Percentiles rank a stretch among this genome's conserved stretches.
These are phyloP conservation scores for Leptographium radiaticola DNA, from an alignment of 2,329 filamentous ascomycete genomes.

Conservation along the genomic window DNA sequence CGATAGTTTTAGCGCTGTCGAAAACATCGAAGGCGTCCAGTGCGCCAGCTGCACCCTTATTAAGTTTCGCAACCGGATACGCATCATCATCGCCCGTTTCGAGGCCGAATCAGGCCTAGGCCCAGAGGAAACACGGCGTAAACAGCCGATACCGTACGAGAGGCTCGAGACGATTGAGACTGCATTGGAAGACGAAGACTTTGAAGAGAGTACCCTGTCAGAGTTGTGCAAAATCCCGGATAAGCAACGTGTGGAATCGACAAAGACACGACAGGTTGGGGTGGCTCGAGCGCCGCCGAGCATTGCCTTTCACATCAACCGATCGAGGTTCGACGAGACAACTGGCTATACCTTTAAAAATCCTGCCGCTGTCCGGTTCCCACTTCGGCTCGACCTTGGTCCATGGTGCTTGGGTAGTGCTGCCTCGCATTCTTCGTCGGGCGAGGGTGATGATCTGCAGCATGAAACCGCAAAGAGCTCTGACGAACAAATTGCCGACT, in stretches of 20 bases:
- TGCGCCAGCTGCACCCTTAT: slow-evolving; percentile 83
- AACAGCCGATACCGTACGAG: slow-evolving; percentile 32
- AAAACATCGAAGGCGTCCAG: slow-evolving; percentile 78
- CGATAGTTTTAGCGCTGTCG: slow-evolving; percentile 72
- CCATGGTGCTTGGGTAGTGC: slow-evolving; percentile 71
- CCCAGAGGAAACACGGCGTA: slow-evolving; percentile 18
- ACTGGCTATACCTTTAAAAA: slow-evolving; percentile 79
- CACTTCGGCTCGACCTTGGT: slow-evolving; percentile 58
- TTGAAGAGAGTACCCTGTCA: slow-evolving; percentile 53
- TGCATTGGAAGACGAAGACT: slow-evolving; percentile 68
- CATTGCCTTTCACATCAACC: slow-evolving; percentile 77
- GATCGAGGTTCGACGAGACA: slow-evolving; percentile 77
- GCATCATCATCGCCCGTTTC: slow-evolving; percentile 29
- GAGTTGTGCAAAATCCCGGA: slow-evolving; percentile 53
- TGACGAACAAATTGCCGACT: background rate
- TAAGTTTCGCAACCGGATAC: slow-evolving; percentile 34
- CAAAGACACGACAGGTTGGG: slow-evolving; percentile 82
- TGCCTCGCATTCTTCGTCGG: slow-evolving; percentile 12
- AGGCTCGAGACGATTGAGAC: slow-evolving; percentile 54
- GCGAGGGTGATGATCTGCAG: slow-evolving; percentile 13
- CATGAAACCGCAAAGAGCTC: background rate
- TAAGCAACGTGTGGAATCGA: slow-evolving; percentile 58
- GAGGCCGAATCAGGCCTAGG: slow-evolving; percentile 19
- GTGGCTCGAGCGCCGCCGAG: slow-evolving; percentile 71
- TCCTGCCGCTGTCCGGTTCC: slow-evolving; percentile 64